Conservation (phyloP, 495 filamentous ascomycete species). For the Chaetomium tenue region DNA sequence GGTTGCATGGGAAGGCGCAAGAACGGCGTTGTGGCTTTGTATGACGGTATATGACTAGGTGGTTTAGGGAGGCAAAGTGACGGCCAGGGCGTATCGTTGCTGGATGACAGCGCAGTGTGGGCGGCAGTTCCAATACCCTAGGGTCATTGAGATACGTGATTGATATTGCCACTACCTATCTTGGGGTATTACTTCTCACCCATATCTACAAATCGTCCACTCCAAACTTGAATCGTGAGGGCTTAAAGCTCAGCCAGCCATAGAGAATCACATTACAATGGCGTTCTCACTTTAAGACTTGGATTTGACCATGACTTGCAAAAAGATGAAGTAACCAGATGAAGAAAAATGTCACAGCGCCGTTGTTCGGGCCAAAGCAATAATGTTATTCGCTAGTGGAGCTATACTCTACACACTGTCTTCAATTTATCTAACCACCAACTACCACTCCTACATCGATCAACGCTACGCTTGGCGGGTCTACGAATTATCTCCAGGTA, state of each 20-base stretch:
- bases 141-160: background rate
- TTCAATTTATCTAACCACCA: slow-evolving; percentile 1
- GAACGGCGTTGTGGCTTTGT: background rate
- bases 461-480: background rate
- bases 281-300: too few relatives aligned
- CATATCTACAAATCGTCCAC: background rate
- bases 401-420: slow-evolving; percentile 10
- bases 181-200: background rate
- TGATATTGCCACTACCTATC: too few relatives aligned
- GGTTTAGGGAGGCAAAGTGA: background rate
- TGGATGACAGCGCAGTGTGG: slow-evolving; percentile 5
- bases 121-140: background rate
- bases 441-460: background rate
- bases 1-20: slow-evolving; percentile 15
- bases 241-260: background rate
- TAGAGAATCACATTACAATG: background rate
- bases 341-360: background rate
- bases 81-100: background rate
- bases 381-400: background rate
- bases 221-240: too few relatives aligned
- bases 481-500: background rate
- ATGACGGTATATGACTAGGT: background rate
- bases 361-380: background rate
- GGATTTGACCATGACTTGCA: background rate
- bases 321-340: background rate